Conservation (phyloP, 2,329 filamentous ascomycete species). For the Penicillium italicum region DNA sequence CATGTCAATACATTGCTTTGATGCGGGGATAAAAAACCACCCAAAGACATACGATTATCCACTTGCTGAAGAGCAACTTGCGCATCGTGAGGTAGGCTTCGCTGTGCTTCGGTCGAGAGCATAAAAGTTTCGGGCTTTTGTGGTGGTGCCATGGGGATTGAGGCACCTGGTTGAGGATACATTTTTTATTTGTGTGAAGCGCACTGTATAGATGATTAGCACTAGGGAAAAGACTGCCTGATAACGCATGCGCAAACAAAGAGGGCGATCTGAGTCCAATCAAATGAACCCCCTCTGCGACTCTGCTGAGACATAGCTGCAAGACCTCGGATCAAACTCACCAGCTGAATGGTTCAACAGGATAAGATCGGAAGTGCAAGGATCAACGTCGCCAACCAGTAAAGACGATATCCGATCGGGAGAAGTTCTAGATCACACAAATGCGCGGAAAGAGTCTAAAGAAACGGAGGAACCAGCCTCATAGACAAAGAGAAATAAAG, state of each 20-base stretch:
- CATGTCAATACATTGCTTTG: slow-evolving; percentile 8
- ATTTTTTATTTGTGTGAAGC: slow-evolving; percentile 44
- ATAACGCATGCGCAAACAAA: slow-evolving; percentile 21
- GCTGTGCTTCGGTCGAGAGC: slow-evolving; percentile 94
- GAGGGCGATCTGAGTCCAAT: slow-evolving; percentile 4
- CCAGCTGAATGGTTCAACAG: slow-evolving; percentile 10
- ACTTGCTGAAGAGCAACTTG: slow-evolving; percentile 97
- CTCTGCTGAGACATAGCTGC: slow-evolving; percentile 16
- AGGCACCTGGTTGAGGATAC: slow-evolving; percentile 74
- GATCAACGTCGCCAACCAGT: slow-evolving; percentile 7
- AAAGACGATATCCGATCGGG: slow-evolving; percentile 10
- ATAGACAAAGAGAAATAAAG: slow-evolving; percentile 25
- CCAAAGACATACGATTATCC: slow-evolving; percentile 74
- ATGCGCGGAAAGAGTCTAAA: background rate
- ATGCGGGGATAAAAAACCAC: background rate
- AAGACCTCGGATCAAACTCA: slow-evolving; percentile 18
- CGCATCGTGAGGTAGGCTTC: slow-evolving; percentile 91
- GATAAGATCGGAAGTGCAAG: slow-evolving; percentile 8
- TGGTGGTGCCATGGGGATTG: slow-evolving; percentile 84
- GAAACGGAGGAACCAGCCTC: slow-evolving; percentile 40
- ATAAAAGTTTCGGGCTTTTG: slow-evolving; percentile 99
- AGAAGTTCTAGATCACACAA: slow-evolving; percentile 11
- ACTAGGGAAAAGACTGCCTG: slow-evolving; percentile 16
- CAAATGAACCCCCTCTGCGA: slow-evolving; percentile 3
- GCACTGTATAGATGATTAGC: slow-evolving; percentile 20